phyloP scores from a whole-genome alignment of 176 grass and related monocot species.

The Areca catechu region DNA sequence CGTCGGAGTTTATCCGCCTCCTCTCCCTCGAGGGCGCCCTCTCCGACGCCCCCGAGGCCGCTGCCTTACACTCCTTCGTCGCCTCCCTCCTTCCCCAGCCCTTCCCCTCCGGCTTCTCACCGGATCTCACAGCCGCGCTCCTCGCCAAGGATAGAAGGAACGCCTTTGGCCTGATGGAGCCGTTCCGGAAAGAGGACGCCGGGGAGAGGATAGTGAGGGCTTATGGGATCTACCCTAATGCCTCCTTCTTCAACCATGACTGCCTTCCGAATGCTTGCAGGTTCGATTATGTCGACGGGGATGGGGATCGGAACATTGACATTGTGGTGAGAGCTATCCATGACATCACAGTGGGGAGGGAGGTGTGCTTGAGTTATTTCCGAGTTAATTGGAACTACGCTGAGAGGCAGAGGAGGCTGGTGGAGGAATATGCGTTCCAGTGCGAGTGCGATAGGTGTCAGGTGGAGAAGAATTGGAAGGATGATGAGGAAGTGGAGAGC shows the following conservation, averaged over 20 bases:
- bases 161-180: conserved; percentile 70
- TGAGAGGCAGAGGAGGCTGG: conserved; percentile 47
- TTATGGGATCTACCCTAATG: conserved; percentile 45
- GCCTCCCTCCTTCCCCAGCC: conserved; percentile 21
- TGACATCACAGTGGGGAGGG: conserved; percentile 52
- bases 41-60: conserved; percentile 2
- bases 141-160: conserved; percentile 67
- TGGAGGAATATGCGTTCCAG: conserved; percentile 60
- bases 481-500: conserved; percentile 39
- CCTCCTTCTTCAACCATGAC: conserved; percentile 70
- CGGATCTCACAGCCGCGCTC: conserved; percentile 37
- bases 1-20: conserved; percentile 4
- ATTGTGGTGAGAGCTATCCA: conserved; percentile 57
- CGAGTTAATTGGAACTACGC: conserved; percentile 39
- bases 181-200: conserved; percentile 9
- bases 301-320: conserved; percentile 39
- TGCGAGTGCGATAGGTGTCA: conserved; percentile 73
- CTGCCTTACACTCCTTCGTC: conserved; percentile 32
- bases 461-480: conserved; percentile 66
- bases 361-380: conserved; percentile 84
- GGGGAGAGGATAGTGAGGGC: conserved; percentile 37
- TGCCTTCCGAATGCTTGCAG: conserved; percentile 78
- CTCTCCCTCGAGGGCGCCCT: conserved; percentile 14
- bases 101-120: too few species aligned
- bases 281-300: conserved; percentile 54